These are phyloP conservation scores for Sapria himalayana DNA, from an alignment of 345 rosid species.

Conservation along the genomic window DNA sequence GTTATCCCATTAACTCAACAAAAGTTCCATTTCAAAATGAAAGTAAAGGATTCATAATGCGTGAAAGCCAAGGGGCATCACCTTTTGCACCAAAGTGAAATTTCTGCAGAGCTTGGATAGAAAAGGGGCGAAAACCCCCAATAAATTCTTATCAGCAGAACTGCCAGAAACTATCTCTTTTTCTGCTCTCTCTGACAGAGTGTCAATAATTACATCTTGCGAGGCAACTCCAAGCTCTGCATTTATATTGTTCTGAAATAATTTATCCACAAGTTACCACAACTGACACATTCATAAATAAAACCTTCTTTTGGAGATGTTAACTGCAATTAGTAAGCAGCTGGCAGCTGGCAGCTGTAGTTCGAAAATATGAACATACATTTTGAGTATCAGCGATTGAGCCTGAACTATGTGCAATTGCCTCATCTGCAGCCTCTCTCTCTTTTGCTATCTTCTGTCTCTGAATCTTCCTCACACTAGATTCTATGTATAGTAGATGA, in stretches of 20 bases:
- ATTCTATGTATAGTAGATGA: constrained; percentile 85
- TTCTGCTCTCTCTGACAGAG: constrained; percentile 74
- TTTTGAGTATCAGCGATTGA: constrained; percentile 13
- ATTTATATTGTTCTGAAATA: constrained; percentile 52
- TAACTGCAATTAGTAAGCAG: no score
- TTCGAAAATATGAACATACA: constrained; percentile 17
- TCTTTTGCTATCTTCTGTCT: constrained; percentile 54
- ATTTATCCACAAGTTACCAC: constrained; percentile 10
- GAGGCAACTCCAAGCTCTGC: constrained; percentile 94
- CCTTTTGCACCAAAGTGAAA: constrained; percentile 75
- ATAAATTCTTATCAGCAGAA: constrained; percentile 36
- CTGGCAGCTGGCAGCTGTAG: no score
- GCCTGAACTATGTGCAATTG: constrained; percentile 12
- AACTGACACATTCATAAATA: no score
- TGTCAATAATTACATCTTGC: constrained; percentile 69
- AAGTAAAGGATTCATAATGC: constrained; percentile 1
- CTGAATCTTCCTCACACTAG: constrained; percentile 58
- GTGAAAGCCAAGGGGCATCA: constrained; percentile 6
- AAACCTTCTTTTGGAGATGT: no score
- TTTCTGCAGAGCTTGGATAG: constrained; percentile 81
- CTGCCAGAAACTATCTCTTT: constrained; percentile 67
- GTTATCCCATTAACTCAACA: background rate
- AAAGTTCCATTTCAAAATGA: no score
- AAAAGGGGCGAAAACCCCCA: constrained; percentile 68
- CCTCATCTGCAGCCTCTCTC: constrained; percentile 21